phyloP scores from a whole-genome alignment of 2,329 filamentous ascomycete genomes.

The Phyllosticta capitalensis region DNA sequence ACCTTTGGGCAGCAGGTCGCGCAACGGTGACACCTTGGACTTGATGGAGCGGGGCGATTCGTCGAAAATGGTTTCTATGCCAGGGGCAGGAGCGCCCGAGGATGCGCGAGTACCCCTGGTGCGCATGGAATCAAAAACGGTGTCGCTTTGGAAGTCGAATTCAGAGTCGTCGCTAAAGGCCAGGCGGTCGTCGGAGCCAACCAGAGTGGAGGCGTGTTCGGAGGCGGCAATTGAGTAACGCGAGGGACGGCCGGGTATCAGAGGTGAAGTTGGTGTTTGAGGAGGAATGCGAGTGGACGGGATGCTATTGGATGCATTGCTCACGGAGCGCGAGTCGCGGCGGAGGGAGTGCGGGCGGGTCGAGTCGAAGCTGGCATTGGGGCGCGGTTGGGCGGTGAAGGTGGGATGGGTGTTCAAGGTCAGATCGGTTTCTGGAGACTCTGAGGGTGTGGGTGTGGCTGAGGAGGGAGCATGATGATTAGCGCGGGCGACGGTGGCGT shows the following conservation, averaged over 20 bases:
- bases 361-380: constrained; percentile 10
- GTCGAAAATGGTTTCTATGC: constrained; percentile 71
- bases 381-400: neutral
- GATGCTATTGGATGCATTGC: constrained; percentile 8
- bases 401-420: constrained; percentile 18
- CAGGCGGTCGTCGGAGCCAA: constrained; percentile 59
- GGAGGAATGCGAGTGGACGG: constrained; percentile 5
- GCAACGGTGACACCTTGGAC: constrained; percentile 35
- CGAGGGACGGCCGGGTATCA: constrained; percentile 10
- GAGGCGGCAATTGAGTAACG: constrained; percentile 48
- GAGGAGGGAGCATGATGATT: neutral
- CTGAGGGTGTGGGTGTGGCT: neutral
- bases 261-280: constrained; percentile 16
- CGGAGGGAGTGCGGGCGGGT: constrained; percentile 5
- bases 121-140: constrained; percentile 65
- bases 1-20: constrained; percentile 40
- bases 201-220: constrained; percentile 54
- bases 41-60: constrained; percentile 54
- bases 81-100: constrained; percentile 57
- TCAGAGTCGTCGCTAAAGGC: constrained; percentile 67
- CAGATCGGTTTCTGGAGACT: constrained; percentile 16
- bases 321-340: constrained; percentile 9
- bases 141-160: constrained; percentile 69
- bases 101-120: constrained; percentile 59
- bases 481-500: too few species aligned